These are phyloP conservation scores for Ganoderma multipileum DNA, from an alignment of 1,284 basidiomycete genomes.

Conservation along the genomic window DNA sequence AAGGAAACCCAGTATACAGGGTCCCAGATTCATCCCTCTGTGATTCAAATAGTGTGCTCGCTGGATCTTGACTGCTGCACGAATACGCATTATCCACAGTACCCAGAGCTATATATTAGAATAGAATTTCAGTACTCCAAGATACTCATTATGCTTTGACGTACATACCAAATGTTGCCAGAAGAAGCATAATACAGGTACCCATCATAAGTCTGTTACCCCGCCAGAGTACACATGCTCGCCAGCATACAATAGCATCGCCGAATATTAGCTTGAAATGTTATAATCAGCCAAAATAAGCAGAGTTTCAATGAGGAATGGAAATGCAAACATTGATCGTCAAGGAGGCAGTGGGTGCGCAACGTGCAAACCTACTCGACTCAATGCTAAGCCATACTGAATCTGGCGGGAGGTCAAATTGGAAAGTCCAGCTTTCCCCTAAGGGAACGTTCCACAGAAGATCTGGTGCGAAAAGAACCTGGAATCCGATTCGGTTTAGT, in stretches of 20 bases:
- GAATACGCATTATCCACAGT: not conserved
- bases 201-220: not conserved
- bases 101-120: not conserved
- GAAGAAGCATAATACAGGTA: not conserved
- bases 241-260: conserved; percentile 8
- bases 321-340: not conserved
- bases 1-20: not conserved
- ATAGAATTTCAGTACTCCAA: not conserved
- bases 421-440: no score
- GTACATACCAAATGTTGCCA: not conserved
- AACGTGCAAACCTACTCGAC: not conserved
- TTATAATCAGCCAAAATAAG: not conserved
- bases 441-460: no score
- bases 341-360: not conserved
- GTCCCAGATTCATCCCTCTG: not conserved
- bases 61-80: not conserved
- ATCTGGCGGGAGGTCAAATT: no score
- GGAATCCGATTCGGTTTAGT: not conserved
- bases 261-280: not conserved
- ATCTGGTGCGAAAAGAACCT: no score
- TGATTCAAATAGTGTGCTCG: no score
- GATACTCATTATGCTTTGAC: not conserved
- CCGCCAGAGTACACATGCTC: conserved; percentile 4
- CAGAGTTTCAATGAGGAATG: not conserved
- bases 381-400: no score